These are phyloP conservation scores for Pisolithus orientalis DNA, from an alignment of 768 basidiomycete species.

Conservation along the genomic window DNA sequence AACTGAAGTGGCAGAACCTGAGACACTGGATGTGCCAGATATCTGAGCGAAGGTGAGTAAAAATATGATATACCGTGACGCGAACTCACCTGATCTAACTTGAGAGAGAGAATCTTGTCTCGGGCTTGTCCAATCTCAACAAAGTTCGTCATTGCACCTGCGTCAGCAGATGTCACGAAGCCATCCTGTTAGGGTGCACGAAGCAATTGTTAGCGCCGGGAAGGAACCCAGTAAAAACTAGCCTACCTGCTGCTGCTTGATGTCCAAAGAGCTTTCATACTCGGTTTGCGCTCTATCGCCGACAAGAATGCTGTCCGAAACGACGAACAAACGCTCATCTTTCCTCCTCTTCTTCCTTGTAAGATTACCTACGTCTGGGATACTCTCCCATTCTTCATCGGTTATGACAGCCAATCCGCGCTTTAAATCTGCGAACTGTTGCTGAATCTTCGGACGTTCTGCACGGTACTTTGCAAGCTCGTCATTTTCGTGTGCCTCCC, in stretches of 20 bases:
- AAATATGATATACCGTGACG: neutral
- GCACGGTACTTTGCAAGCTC: slow-evolving; percentile 73
- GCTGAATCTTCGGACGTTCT: slow-evolving; percentile 90
- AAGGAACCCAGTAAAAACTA: neutral
- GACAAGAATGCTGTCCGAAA: slow-evolving; percentile 90
- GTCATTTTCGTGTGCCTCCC: slow-evolving; percentile 73
- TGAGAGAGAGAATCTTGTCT: slow-evolving; percentile 88
- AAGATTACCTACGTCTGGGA: slow-evolving; percentile 95
- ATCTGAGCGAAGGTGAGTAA: slow-evolving; percentile 34
- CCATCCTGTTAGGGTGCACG: slow-evolving; percentile 39
- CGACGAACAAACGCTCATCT: slow-evolving; percentile 82
- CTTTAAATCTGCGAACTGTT: slow-evolving; percentile 94
- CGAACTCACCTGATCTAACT: slow-evolving; percentile 76
- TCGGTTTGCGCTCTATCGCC: slow-evolving; percentile 73
- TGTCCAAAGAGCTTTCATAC: slow-evolving; percentile 73
- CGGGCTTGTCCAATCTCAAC: slow-evolving; percentile 96
- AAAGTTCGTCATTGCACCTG: slow-evolving; percentile 83
- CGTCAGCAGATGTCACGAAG: slow-evolving; percentile 75
- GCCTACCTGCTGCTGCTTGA: slow-evolving; percentile 65
- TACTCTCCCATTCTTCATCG: slow-evolving; percentile 89
- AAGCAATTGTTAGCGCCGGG: neutral
- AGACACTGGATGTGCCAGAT: slow-evolving; percentile 61
- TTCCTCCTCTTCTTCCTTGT: slow-evolving; percentile 85
- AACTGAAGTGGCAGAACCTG: slow-evolving; percentile 79
- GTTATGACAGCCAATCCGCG: slow-evolving; percentile 80